These are phyloP conservation scores for Fusarium penzigii DNA, from an alignment of 2,329 filamentous ascomycete genomes.

Conservation along the genomic window DNA sequence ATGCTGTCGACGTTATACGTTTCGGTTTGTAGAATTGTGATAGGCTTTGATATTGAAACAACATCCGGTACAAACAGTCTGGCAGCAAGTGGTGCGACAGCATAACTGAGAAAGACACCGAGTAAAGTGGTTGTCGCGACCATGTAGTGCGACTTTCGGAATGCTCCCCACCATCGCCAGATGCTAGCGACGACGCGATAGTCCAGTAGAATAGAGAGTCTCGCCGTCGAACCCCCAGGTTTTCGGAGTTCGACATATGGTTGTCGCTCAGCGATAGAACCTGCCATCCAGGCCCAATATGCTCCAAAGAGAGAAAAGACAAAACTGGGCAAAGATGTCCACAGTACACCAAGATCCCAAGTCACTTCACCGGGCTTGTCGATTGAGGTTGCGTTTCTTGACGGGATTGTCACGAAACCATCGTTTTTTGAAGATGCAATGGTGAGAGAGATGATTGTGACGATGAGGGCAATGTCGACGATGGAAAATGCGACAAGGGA, in stretches of 20 bases:
- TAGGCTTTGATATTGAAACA: not conserved
- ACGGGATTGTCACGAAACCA: constrained; percentile 10
- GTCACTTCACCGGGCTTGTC: not conserved
- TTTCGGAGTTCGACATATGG: constrained; percentile 17
- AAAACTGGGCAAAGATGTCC: constrained; percentile 12
- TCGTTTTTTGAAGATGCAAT: constrained; percentile 5
- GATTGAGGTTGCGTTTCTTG: not conserved
- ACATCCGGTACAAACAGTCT: constrained; percentile 13
- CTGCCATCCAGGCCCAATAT: constrained; percentile 16
- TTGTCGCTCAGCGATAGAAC: constrained; percentile 13
- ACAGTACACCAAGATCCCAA: constrained; percentile 12
- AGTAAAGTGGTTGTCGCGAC: constrained; percentile 14
- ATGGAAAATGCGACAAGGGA: constrained; percentile 8
- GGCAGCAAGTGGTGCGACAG: constrained; percentile 11
- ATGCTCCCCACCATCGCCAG: constrained; percentile 14
- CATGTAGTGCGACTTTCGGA: constrained; percentile 9
- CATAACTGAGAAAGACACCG: constrained; percentile 9
- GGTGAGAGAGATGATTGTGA: constrained; percentile 4
- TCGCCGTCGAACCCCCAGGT: constrained; percentile 3
- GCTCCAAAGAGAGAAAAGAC: constrained; percentile 11
- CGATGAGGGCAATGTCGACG: constrained; percentile 6
- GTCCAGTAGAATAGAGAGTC: constrained; percentile 10
- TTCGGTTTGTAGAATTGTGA: constrained; percentile 6
- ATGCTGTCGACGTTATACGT: constrained; percentile 2
- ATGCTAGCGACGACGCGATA: constrained; percentile 8